phyloP scores from a whole-genome alignment of 2,329 filamentous ascomycete genomes.

The Tympanopsis confertula region DNA sequence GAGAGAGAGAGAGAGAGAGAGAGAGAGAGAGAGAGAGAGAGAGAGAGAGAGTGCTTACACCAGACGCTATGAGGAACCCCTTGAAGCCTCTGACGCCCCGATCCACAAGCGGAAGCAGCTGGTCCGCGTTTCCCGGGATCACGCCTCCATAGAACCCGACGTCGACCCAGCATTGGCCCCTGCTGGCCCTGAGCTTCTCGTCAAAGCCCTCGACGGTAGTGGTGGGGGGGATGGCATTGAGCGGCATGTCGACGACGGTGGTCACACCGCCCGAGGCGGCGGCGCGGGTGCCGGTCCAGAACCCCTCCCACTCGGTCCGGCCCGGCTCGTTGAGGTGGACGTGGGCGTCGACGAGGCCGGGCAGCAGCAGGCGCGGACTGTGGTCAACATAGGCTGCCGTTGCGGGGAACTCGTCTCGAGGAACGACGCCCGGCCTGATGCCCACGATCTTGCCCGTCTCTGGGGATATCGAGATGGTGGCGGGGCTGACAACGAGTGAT shows the following conservation, averaged over 20 bases:
- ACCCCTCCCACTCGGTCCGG: constrained; percentile 95
- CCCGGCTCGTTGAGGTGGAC: constrained; percentile 97
- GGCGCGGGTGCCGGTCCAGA: constrained; percentile 85
- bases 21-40: too few species aligned
- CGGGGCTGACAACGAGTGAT: constrained; percentile 57
- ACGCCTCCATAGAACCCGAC: constrained; percentile 97
- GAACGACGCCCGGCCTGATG: constrained; percentile 64
- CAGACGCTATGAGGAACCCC: constrained; percentile 92
- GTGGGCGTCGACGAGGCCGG: constrained; percentile 89
- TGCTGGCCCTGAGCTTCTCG: constrained; percentile 74
- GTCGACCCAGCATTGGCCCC: constrained; percentile 91
- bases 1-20: too few species aligned
- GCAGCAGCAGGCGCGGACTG: constrained; percentile 72
- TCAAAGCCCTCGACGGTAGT: constrained; percentile 74
- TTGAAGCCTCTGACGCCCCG: constrained; percentile 92
- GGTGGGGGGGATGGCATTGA: constrained; percentile 93
- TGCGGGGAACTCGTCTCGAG: constrained; percentile 60
- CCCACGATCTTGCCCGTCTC: constrained; percentile 74
- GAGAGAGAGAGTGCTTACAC: too few species aligned
- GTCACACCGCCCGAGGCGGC: constrained; percentile 94
- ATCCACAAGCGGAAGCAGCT: constrained; percentile 70
- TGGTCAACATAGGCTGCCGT: constrained; percentile 70
- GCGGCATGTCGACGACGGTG: constrained; percentile 92
- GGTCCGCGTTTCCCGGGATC: constrained; percentile 73
- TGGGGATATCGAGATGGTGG: constrained; percentile 70